A percentile compares a stretch with the other conserved stretches of the same genome.
Conservation (phyloP, 306 rosid species). For the Sechiopsis laciniata region DNA sequence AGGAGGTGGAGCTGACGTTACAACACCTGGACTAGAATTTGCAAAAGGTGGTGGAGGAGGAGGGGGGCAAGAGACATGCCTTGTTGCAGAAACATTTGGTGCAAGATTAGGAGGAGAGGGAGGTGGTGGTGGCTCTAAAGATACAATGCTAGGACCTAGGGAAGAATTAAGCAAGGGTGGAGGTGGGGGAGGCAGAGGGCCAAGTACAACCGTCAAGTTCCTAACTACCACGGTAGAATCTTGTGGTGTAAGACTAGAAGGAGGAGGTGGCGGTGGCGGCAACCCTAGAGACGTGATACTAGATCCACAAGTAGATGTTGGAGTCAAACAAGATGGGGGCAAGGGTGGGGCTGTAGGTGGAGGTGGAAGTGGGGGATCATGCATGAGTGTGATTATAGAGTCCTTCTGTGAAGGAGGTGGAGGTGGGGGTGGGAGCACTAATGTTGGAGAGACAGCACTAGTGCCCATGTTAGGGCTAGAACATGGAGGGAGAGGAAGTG, state of each 20-base stretch:
- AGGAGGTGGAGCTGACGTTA: conserved; percentile 44
- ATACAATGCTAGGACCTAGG: conserved; percentile 28
- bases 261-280: conserved; percentile 8
- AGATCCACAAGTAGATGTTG: conserved; percentile 13
- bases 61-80: conserved; percentile 29
- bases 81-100: conserved; percentile 25
- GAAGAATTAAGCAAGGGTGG: conserved; percentile 26
- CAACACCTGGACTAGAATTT: conserved; percentile 27
- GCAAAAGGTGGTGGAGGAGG: conserved; percentile 45
- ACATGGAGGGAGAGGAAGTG: conserved; percentile 40
- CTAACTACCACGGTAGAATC: neutral
- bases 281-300: conserved; percentile 11
- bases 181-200: conserved; percentile 45
- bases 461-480: conserved; percentile 31
- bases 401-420: conserved; percentile 36
- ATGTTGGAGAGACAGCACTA: conserved; percentile 23
- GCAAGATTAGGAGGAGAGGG: conserved; percentile 52
- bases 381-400: neutral
- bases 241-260: conserved; percentile 9
- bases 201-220: conserved; percentile 9
- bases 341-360: neutral
- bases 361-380: neutral
- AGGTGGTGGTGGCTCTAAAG: conserved; percentile 52
- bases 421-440: conserved; percentile 36
- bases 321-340: conserved; percentile 18